Base-by-base conservation (phyloP, 2,329 filamentous ascomycete species). In the Xylariaceae sp. region DNA sequence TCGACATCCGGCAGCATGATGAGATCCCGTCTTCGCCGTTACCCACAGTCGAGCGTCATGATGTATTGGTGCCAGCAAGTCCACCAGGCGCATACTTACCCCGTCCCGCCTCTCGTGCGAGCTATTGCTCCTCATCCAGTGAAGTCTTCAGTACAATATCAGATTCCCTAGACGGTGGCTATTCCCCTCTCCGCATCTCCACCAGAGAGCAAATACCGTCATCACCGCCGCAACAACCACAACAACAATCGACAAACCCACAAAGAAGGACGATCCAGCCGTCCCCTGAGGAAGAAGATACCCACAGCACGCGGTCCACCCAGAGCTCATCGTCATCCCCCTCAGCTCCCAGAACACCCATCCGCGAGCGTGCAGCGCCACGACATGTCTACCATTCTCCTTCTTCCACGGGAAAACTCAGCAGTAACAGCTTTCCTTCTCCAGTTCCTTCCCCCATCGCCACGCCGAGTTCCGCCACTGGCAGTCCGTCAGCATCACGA, bases 81-180 rank as follows among this genome's bases (percentile, higher is more conserved):
- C 2, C 10, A 17, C 18, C 39, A 6, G 18, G 30, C 8, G 39
- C 47, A 17, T 41, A 17, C 23, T 50, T 51, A 23, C 39, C 45
- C 55, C 62, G 57, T 51, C 50, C 59, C 44, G 47, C 57, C 50
- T 60, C 59, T 49, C 37, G 60, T 51, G 30, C 58, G 11, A 64
- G 61, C 51, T 64, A 63, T n/a, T 62, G 58, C 52, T 62, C 65
- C n/a, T 66, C 65, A 39, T 67, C 59, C 51, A 61, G 60, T 56
- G 62, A 65, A 49, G 48, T 23, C 37, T 39, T 47, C 34, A 61
- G 51, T 55, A 58, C 63, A 47, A 34, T 51, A 34, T 49, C 57
- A 10, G 57, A 57, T 18, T 37, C 45, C 23, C 58, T 57, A 15
- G 64, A 62, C 51, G 55, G 58, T 41, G 54, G 62, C 37, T 53